Conservation (phyloP, 768 basidiomycete species). For the Leccinellum albellum region DNA sequence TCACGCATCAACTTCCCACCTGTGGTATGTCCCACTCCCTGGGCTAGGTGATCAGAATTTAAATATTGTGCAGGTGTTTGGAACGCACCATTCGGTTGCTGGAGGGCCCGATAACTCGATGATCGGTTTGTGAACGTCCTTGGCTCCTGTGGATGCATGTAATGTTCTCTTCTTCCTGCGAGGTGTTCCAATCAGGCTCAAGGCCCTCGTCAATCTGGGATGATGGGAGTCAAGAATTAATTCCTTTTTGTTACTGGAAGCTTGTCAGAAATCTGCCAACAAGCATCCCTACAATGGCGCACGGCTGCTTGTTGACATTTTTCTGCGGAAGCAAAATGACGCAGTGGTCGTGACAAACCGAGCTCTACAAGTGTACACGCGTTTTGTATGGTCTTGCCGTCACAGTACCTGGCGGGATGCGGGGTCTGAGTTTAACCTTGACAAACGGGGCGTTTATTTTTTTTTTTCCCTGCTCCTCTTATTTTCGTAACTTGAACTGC, state of each 20-base stretch:
- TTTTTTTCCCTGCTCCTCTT: constrained; percentile 1
- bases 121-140: background rate
- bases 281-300: background rate
- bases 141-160: background rate
- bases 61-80: background rate
- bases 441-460: constrained; percentile 10
- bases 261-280: background rate
- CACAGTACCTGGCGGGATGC: constrained; percentile 20
- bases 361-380: constrained; percentile 16
- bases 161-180: background rate
- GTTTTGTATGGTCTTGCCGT: constrained; percentile 29
- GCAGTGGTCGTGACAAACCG: constrained; percentile 13
- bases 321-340: constrained; percentile 14
- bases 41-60: background rate
- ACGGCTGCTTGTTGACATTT: background rate
- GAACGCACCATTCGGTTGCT: constrained; percentile 1
- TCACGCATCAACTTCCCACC: constrained; percentile 16
- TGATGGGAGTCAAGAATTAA: background rate
- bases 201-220: background rate
- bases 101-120: background rate
- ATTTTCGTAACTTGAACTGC: background rate
- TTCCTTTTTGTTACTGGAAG: constrained; percentile 3
- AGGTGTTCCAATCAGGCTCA: constrained; percentile 1
- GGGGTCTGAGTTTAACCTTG: constrained; percentile 16
- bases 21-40: background rate